These are phyloP conservation scores for Asterionellopsis glacialis DNA, from an alignment of 108 stramenopile genomes.

Conservation along the genomic window DNA sequence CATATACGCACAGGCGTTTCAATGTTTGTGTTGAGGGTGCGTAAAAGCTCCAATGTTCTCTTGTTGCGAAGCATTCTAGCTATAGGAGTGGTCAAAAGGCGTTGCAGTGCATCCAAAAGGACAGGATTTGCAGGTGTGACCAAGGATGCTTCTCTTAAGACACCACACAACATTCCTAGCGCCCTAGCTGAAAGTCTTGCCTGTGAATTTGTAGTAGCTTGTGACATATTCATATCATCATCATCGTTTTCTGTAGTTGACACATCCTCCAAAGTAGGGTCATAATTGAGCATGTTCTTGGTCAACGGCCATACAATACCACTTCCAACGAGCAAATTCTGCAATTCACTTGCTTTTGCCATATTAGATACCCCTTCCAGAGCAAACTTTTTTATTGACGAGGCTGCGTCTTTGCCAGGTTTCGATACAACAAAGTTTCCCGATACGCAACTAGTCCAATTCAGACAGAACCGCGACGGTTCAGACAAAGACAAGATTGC, in stretches of 20 bases:
- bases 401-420: constrained; percentile 18
- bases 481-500: constrained; percentile 31
- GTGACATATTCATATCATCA: constrained; percentile 34
- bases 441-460: constrained; percentile 41
- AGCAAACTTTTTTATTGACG: constrained; percentile 42
- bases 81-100: constrained; percentile 54
- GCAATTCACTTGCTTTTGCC: constrained; percentile 33
- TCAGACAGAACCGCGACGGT: constrained; percentile 30
- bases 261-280: constrained; percentile 51
- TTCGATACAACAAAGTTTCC: constrained; percentile 1
- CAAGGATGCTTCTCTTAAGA: constrained; percentile 31
- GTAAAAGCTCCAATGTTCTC: constrained; percentile 47
- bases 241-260: constrained; percentile 25
- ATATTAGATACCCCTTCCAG: constrained; percentile 61
- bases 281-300: constrained; percentile 45
- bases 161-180: constrained; percentile 64
- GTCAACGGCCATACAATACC: constrained; percentile 66
- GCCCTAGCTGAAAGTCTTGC: constrained; percentile 56
- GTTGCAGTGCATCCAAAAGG: constrained; percentile 32
- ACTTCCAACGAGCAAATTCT: constrained; percentile 37
- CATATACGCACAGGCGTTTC: constrained; percentile 65
- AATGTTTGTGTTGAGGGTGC: constrained; percentile 49
- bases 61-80: constrained; percentile 56
- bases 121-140: constrained; percentile 29
- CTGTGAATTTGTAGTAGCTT: constrained; percentile 51